Evolutionary conservation across 208 protist species (phyloP).

Genomic region (Leishmania braziliensis): DNA sequence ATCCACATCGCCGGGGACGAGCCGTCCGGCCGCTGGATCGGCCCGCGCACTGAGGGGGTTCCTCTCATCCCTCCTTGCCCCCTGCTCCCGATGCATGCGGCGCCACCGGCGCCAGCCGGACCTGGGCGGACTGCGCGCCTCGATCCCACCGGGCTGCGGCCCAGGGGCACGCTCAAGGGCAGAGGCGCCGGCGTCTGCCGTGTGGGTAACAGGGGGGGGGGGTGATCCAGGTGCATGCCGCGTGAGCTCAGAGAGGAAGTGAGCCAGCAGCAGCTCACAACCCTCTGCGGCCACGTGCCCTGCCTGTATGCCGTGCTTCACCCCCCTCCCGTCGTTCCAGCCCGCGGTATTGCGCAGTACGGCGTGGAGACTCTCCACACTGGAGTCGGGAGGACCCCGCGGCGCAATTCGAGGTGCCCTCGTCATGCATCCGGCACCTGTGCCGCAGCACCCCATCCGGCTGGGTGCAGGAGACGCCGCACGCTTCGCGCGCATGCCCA

Average conservation of each 20-base stretch:
- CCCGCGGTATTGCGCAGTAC: neutral
- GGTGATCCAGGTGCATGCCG: neutral
- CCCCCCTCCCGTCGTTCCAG: neutral
- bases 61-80: neutral
- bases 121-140: neutral
- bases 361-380: neutral
- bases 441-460: neutral
- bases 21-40: neutral
- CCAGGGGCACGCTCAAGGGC: neutral
- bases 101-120: neutral
- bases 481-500: neutral
- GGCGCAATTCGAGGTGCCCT: neutral
- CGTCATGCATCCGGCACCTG: no score
- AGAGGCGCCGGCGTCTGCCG: neutral
- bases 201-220: neutral
- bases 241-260: neutral
- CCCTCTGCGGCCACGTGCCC: neutral
- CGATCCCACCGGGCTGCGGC: neutral
- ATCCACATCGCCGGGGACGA: neutral
- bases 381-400: neutral
- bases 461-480: neutral
- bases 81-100: neutral
- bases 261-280: neutral
- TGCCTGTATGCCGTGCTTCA: neutral
- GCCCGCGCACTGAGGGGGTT: no score